A percentile compares a stretch with the other conserved stretches of the same genome.
Evolutionary conservation across 306 rosid genomes (phyloP).

Genomic region (Quercus alba): DNA sequence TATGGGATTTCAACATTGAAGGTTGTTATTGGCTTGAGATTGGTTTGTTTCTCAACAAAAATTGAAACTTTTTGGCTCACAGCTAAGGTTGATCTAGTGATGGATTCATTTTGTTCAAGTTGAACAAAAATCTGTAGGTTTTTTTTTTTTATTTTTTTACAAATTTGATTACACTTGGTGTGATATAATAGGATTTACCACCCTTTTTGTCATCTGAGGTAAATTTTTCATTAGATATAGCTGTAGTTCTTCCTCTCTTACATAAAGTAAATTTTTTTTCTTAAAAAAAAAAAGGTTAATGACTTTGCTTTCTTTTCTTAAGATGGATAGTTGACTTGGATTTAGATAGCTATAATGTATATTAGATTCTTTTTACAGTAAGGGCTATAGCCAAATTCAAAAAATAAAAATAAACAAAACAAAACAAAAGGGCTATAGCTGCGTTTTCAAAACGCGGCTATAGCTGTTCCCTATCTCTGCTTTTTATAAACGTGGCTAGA

Average conservation of each 20-base stretch:
- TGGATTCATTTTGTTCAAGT: background rate
- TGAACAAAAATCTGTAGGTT: background rate
- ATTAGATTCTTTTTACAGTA: background rate
- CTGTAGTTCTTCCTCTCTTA: background rate
- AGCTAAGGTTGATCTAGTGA: slow-evolving; percentile 2
- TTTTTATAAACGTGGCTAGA: too few species aligned
- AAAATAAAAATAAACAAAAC: too few species aligned
- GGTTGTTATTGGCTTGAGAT: background rate
- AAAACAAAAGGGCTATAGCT: too few species aligned
- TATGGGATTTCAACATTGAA: background rate
- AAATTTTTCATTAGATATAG: background rate
- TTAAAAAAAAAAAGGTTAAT: too few species aligned
- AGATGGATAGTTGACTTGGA: background rate
- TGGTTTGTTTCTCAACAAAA: background rate
- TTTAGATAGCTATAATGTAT: background rate
- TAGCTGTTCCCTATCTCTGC: too few species aligned
- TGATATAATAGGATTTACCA: background rate
- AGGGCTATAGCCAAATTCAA: background rate
- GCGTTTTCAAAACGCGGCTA: too few species aligned
- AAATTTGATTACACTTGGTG: slow-evolving; percentile 2
- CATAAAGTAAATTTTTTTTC: background rate
- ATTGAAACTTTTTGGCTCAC: background rate
- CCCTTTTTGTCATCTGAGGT: background rate
- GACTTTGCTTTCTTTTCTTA: background rate
- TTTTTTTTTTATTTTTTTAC: background rate